Conservation (phyloP, 1,139 yeast genomes). For the Protomyces gravidus region DNA sequence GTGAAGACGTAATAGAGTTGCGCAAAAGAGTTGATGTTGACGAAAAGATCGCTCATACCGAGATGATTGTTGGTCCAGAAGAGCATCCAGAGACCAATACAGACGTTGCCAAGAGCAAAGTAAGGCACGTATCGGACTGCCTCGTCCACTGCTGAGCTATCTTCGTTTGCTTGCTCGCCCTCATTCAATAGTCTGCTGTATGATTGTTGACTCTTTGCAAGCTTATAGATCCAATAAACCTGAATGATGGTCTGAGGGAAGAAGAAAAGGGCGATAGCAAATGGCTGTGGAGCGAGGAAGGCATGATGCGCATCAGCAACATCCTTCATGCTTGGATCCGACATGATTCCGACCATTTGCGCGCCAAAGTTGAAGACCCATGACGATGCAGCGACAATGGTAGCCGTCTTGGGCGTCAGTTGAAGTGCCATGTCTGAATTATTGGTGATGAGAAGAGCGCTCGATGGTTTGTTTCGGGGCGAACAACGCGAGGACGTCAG, state of each 20-base stretch:
- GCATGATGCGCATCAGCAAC: slow-evolving; percentile 26
- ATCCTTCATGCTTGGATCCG: slow-evolving; percentile 23
- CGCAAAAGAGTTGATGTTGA: slow-evolving; percentile 24
- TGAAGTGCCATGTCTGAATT: neutral
- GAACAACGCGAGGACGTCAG: too few species aligned
- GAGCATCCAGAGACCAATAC: slow-evolving; percentile 28
- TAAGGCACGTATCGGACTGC: slow-evolving; percentile 17
- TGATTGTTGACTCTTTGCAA: neutral
- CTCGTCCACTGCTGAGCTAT: slow-evolving; percentile 6
- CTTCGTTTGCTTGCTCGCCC: neutral
- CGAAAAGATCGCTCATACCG: slow-evolving; percentile 22
- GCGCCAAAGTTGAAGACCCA: slow-evolving; percentile 24
- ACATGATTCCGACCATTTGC: slow-evolving; percentile 22
- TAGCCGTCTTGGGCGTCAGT: slow-evolving; percentile 14
- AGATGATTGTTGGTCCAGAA: slow-evolving; percentile 25
- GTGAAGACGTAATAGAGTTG: slow-evolving; percentile 24
- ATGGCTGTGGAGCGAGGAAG: slow-evolving; percentile 24
- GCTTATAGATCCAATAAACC: slow-evolving; percentile 25
- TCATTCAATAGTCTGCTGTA: neutral
- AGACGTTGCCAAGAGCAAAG: slow-evolving; percentile 22
- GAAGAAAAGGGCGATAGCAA: slow-evolving; percentile 27
- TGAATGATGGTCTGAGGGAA: slow-evolving; percentile 21
- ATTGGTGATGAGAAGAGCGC: too few species aligned
- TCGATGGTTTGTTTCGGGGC: too few species aligned
- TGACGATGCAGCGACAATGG: slow-evolving; percentile 6